phyloP scores from a whole-genome alignment of 2,329 filamentous ascomycete genomes.

The Calonectria montana region DNA sequence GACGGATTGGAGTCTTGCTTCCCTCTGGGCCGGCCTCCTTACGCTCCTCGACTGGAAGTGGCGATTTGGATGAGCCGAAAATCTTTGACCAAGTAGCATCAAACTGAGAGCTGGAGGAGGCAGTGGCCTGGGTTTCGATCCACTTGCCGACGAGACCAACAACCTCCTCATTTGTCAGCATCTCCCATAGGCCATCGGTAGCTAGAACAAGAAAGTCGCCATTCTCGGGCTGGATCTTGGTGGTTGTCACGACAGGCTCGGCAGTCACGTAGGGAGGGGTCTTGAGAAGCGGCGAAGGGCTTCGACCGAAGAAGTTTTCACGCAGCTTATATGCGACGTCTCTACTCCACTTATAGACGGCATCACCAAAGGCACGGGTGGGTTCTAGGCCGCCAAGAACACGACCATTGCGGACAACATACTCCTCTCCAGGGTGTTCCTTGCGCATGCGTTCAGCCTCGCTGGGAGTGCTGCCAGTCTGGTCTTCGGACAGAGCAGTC shows the following conservation, averaged over 20 bases:
- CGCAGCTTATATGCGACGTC: slow-evolving; percentile 88
- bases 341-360: slow-evolving; percentile 94
- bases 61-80: slow-evolving; percentile 62
- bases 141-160: slow-evolving; percentile 96
- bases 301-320: slow-evolving; percentile 87
- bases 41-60: slow-evolving; percentile 81
- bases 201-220: slow-evolving; percentile 97
- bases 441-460: slow-evolving; percentile 86
- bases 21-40: slow-evolving; percentile 66
- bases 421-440: slow-evolving; percentile 88
- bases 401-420: slow-evolving; percentile 89
- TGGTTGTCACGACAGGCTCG: slow-evolving; percentile 93
- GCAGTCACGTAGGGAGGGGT: slow-evolving; percentile 98
- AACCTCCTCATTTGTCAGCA: slow-evolving; percentile 98
- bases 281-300: slow-evolving; percentile 79
- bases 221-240: slow-evolving; percentile 86
- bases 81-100: slow-evolving; percentile 75
- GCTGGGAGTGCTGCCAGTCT: slow-evolving; percentile 89
- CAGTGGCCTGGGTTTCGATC: slow-evolving; percentile 81
- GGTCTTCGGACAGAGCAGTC: slow-evolving; percentile 88
- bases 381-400: slow-evolving; percentile 94
- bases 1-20: slow-evolving; percentile 87
- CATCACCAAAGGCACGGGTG: slow-evolving; percentile 94
- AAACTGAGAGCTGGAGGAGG: slow-evolving; percentile 71
- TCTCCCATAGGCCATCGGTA: slow-evolving; percentile 98